These are phyloP conservation scores for Vickermania ingenoplastis DNA, from an alignment of 208 protist species.

Conservation along the genomic window DNA sequence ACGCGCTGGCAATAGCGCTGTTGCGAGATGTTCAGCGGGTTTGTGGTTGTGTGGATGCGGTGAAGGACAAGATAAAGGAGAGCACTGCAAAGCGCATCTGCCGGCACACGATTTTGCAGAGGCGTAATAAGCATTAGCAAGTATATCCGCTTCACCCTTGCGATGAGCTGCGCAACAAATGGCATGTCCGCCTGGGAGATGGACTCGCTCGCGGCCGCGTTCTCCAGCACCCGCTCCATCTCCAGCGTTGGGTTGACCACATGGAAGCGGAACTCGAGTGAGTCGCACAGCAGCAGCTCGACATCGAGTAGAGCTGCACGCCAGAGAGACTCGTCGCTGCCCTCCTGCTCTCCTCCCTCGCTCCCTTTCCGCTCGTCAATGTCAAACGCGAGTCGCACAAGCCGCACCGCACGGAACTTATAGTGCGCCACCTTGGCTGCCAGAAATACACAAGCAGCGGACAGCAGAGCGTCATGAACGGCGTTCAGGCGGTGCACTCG, in stretches of 20 bases:
- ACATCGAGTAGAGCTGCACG: conserved; percentile 51
- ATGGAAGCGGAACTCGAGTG: conserved; percentile 73
- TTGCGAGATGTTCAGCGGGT: not conserved
- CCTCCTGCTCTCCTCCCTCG: conserved; percentile 26
- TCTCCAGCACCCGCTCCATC: conserved; percentile 32
- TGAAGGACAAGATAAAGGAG: conserved; percentile 29
- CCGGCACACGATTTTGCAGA: conserved; percentile 32
- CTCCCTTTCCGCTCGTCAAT: conserved; percentile 15
- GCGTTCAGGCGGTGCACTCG: conserved; percentile 35
- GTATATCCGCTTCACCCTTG: conserved; percentile 44
- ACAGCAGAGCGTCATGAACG: conserved; percentile 63
- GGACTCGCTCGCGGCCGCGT: not conserved
- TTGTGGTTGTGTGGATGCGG: conserved; percentile 17
- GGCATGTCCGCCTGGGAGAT: conserved; percentile 7
- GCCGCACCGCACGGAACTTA: conserved; percentile 44
- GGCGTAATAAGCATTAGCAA: conserved; percentile 66
- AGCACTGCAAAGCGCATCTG: conserved; percentile 38
- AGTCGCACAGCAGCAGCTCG: conserved; percentile 68
- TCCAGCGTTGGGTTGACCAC: conserved; percentile 41
- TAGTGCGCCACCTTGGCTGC: conserved; percentile 82
- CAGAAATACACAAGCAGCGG: conserved; percentile 70
- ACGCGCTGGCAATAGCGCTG: not conserved
- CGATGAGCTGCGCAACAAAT: conserved; percentile 18
- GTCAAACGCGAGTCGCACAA: conserved; percentile 59
- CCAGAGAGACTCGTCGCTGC: conserved; percentile 26